Evolutionary conservation across 768 basidiomycete species (phyloP).

Genomic region (Chiua virens): DNA sequence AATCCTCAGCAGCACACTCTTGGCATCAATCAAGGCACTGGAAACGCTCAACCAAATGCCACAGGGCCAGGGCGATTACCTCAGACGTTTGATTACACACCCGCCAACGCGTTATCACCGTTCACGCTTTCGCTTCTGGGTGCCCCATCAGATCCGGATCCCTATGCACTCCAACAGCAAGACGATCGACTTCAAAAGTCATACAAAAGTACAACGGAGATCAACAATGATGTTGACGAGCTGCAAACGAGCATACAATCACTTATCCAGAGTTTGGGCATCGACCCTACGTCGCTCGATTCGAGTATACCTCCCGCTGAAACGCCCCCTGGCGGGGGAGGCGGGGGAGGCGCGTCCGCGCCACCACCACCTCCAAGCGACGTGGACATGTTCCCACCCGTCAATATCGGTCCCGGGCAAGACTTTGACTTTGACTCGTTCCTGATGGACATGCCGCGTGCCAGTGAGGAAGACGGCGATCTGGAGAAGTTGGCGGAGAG

Average conservation of each 20-base stretch:
- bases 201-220: conserved; percentile 61
- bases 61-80: conserved; percentile 13
- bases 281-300: conserved; percentile 48
- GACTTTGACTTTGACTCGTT: conserved; percentile 43
- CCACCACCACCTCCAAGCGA: conserved; percentile 3
- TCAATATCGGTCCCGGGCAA: conserved; percentile 1
- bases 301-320: conserved; percentile 6
- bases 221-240: conserved; percentile 71
- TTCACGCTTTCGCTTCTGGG: conserved; percentile 26
- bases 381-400: conserved; percentile 20
- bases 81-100: conserved; percentile 20
- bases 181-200: conserved; percentile 49
- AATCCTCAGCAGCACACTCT: conserved; percentile 8
- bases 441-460: conserved; percentile 38
- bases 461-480: conserved; percentile 27
- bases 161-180: conserved; percentile 36
- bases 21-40: not conserved
- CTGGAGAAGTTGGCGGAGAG: conserved; percentile 36
- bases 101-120: conserved; percentile 22
- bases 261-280: conserved; percentile 68
- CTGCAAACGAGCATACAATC: conserved; percentile 67
- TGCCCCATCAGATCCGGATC: conserved; percentile 28
- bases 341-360: conserved; percentile 1
- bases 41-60: conserved; percentile 6
- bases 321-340: conserved; percentile 4